A percentile compares a stretch with the other conserved stretches of the same genome.
Conservation (phyloP, 768 basidiomycete species). For the Amanita thiersii region DNA sequence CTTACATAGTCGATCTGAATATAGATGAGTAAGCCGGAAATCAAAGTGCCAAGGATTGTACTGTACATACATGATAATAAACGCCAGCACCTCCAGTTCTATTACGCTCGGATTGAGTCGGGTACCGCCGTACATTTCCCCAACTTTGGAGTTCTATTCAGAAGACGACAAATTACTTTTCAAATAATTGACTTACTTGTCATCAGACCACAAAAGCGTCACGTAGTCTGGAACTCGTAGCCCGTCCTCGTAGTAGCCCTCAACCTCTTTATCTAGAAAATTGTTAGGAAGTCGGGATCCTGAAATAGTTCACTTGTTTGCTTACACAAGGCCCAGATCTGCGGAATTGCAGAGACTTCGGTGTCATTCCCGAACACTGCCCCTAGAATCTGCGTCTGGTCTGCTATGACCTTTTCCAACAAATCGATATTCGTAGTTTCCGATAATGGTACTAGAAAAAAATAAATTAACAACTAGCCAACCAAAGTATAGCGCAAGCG, state of each 20-base stretch:
- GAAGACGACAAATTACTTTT: neutral
- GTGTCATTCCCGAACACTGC: constrained; percentile 38
- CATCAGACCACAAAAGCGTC: constrained; percentile 65
- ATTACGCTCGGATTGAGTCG: constrained; percentile 42
- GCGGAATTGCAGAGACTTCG: constrained; percentile 45
- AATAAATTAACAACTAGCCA: neutral
- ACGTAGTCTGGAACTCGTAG: constrained; percentile 56
- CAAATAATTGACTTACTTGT: constrained; percentile 38
- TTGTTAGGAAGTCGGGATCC: constrained; percentile 1
- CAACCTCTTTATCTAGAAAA: constrained; percentile 46
- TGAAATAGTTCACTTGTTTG: neutral
- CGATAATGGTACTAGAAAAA: constrained; percentile 38
- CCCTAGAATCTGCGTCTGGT: constrained; percentile 52
- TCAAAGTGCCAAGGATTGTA: neutral
- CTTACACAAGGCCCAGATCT: constrained; percentile 57
- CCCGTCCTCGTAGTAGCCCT: constrained; percentile 58
- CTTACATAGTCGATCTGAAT: constrained; percentile 40
- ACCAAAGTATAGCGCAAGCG: neutral
- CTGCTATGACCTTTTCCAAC: constrained; percentile 46
- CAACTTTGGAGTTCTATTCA: constrained; percentile 30
- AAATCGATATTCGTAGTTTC: constrained; percentile 41
- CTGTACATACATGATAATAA: constrained; percentile 50
- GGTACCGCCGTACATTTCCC: constrained; percentile 64
- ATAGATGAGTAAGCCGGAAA: neutral
- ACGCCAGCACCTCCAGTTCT: constrained; percentile 63